Evolutionary conservation across 306 rosid genomes (phyloP).

Genomic region (Cucurbita moschata): DNA sequence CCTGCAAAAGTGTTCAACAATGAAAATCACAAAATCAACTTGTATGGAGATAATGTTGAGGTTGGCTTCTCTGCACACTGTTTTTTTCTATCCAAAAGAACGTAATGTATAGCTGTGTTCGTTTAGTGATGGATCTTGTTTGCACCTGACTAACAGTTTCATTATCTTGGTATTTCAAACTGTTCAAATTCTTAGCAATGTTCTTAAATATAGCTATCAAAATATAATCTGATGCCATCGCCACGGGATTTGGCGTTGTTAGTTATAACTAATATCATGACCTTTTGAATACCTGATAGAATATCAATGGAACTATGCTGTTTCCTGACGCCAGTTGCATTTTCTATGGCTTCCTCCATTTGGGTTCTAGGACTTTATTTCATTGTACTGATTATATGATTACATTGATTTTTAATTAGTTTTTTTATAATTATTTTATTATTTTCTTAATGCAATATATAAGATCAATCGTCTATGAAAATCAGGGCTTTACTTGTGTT

Average conservation of each 20-base stretch:
- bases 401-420: background rate
- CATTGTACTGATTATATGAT: background rate
- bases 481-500: background rate
- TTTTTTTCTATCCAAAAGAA: background rate
- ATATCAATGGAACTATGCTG: background rate
- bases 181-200: background rate
- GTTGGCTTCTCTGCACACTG: constrained; percentile 20
- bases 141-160: background rate
- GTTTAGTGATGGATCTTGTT: background rate
- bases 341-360: background rate
- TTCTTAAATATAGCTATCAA: background rate
- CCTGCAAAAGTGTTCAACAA: constrained; percentile 96
- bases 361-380: background rate
- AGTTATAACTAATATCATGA: background rate
- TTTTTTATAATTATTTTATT: too few species aligned
- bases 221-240: background rate
- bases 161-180: background rate
- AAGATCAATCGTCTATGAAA: background rate
- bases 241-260: background rate
- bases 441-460: background rate
- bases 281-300: background rate
- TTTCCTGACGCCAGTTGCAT: background rate
- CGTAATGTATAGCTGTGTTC: background rate
- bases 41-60: constrained; percentile 98
- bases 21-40: constrained; percentile 81